Evolutionary conservation across 371 early-diverging fungal species (phyloP).

Genomic region (Chytridium lagenaria): DNA sequence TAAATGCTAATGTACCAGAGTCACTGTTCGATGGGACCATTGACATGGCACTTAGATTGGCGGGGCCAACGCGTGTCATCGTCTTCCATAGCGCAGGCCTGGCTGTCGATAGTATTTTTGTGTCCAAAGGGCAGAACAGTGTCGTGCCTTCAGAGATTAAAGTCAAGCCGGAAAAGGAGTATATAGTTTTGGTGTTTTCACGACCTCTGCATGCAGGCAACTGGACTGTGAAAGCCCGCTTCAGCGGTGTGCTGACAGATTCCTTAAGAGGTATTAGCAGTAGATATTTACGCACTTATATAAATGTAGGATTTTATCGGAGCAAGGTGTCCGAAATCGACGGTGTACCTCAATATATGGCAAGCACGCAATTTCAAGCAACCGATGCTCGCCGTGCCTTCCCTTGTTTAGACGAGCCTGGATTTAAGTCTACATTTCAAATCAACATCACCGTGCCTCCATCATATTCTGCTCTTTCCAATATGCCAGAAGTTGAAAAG

Average conservation of each 20-base stretch:
- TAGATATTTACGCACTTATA: background rate
- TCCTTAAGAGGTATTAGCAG: slow-evolving; percentile 10
- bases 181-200: slow-evolving; percentile 20
- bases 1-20: slow-evolving; percentile 17
- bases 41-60: slow-evolving; percentile 24
- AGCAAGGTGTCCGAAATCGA: slow-evolving; percentile 20
- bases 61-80: slow-evolving; percentile 26
- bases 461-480: slow-evolving; percentile 75
- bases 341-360: slow-evolving; percentile 54
- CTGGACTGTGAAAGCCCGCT: slow-evolving; percentile 22
- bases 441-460: slow-evolving; percentile 73
- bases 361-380: slow-evolving; percentile 90
- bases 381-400: slow-evolving; percentile 84
- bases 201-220: slow-evolving; percentile 9
- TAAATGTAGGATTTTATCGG: slow-evolving; percentile 24
- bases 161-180: slow-evolving; percentile 10
- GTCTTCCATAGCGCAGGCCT: slow-evolving; percentile 31
- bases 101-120: background rate
- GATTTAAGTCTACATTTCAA: slow-evolving; percentile 82
- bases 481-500: slow-evolving; percentile 65
- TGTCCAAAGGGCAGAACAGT: background rate
- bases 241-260: slow-evolving; percentile 23
- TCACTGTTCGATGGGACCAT: slow-evolving; percentile 31
- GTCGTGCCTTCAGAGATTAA: background rate
- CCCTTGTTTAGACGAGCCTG: slow-evolving; percentile 69